Percentiles rank a stretch among this genome's conserved stretches.
Conservation (phyloP, 1,139 yeast genomes). For the Taphrina sp. region DNA sequence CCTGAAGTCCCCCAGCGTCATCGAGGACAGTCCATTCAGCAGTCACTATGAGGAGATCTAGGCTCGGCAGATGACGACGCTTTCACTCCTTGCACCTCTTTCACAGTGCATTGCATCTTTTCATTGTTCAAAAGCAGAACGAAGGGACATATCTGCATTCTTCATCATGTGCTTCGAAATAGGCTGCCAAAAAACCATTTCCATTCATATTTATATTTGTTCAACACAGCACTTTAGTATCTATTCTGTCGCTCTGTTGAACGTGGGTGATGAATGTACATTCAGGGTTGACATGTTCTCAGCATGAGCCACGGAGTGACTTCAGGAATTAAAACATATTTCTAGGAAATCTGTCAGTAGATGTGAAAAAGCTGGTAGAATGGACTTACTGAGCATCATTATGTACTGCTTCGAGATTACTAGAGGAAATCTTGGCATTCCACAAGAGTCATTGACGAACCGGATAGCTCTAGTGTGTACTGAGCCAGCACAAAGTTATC, state of each 20-base stretch:
- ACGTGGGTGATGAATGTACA: background rate
- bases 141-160: background rate
- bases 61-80: too few relatives aligned
- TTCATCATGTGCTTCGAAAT: background rate
- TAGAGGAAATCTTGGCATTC: background rate
- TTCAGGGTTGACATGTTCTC: constrained; percentile 28
- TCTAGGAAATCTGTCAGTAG: background rate
- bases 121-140: background rate
- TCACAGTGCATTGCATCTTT: too few relatives aligned
- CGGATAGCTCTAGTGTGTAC: too few relatives aligned
- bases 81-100: too few relatives aligned
- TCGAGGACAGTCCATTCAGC: constrained; percentile 10
- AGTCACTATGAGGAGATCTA: constrained; percentile 18
- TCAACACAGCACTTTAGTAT: too few relatives aligned
- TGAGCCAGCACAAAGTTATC: too few relatives aligned
- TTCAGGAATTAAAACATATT: constrained; percentile 28
- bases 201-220: background rate
- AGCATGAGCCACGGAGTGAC: background rate
- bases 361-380: background rate
- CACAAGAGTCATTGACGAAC: background rate
- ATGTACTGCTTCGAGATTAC: background rate
- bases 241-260: too few relatives aligned
- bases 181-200: background rate
- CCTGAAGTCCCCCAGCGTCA: constrained; percentile 7
- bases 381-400: constrained; percentile 19